phyloP scores from a whole-genome alignment of 495 filamentous ascomycete species.

The Pseudevernia furfuracea region DNA sequence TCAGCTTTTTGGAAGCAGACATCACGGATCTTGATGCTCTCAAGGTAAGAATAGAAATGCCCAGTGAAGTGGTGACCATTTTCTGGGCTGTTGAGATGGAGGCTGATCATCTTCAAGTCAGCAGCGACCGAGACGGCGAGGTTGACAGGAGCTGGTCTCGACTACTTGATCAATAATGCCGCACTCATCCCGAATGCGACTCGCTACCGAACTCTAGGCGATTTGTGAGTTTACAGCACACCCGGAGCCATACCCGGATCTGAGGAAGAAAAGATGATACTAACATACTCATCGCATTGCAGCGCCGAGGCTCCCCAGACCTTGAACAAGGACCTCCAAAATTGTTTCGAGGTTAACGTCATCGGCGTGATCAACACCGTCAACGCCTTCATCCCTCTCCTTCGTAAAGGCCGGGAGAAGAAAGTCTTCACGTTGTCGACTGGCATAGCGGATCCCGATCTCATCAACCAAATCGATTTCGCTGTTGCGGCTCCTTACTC shows the following conservation, averaged over 20 bases:
- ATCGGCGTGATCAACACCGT: conserved; percentile 44
- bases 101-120: conserved; percentile 11
- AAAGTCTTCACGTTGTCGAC: conserved; percentile 49
- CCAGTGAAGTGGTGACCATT: background rate
- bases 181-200: conserved; percentile 24
- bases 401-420: conserved; percentile 42
- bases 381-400: conserved; percentile 47
- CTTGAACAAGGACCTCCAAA: background rate
- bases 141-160: conserved; percentile 32
- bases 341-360: conserved; percentile 36
- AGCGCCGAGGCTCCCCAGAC: conserved; percentile 2
- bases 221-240: background rate
- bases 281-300: background rate
- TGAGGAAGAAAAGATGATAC: background rate
- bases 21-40: conserved; percentile 2
- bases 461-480: conserved; percentile 32
- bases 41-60: conserved; percentile 14
- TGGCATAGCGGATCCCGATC: conserved; percentile 42
- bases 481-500: conserved; percentile 30
- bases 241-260: background rate
- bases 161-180: conserved; percentile 37
- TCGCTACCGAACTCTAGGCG: background rate
- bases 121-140: conserved; percentile 30
- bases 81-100: background rate
- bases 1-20: background rate